phyloP scores from a whole-genome alignment of 2,329 filamentous ascomycete genomes.

The Mycosphaerella arachidis region DNA sequence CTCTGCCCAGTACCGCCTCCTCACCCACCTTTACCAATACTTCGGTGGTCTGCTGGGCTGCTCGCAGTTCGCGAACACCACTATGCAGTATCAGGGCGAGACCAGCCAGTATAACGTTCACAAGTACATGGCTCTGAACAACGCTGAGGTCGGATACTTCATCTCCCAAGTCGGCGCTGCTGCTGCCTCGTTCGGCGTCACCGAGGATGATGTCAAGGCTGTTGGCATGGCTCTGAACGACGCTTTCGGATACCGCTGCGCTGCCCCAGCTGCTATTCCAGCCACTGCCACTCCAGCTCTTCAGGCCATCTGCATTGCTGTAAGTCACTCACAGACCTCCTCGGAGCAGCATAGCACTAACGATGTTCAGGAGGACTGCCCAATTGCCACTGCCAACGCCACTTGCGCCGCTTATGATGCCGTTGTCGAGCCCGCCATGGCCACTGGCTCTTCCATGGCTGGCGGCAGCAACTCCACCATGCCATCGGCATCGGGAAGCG shows the following conservation, averaged over 20 bases:
- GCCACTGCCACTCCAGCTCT: constrained; percentile 44
- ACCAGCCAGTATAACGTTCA: constrained; percentile 52
- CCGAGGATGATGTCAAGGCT: constrained; percentile 47
- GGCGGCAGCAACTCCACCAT: background rate
- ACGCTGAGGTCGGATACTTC: constrained; percentile 54
- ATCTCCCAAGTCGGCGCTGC: constrained; percentile 55
- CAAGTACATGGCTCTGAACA: constrained; percentile 54
- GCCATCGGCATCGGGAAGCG: constrained; percentile 2
- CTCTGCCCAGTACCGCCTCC: constrained; percentile 41
- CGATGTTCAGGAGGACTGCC: constrained; percentile 38
- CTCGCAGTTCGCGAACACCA: constrained; percentile 46
- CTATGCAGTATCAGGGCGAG: constrained; percentile 49
- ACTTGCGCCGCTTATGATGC: constrained; percentile 45
- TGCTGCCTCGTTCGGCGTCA: constrained; percentile 56
- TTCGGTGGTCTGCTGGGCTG: constrained; percentile 58
- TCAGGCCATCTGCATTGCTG: constrained; percentile 54
- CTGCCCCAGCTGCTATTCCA: constrained; percentile 44
- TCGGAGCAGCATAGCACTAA: background rate
- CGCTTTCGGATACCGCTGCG: constrained; percentile 52
- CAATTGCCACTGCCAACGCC: constrained; percentile 40
- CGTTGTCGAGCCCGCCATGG: constrained; percentile 12
- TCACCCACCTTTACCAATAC: constrained; percentile 60
- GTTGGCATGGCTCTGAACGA: constrained; percentile 49
- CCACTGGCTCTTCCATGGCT: constrained; percentile 1
- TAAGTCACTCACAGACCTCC: constrained; percentile 6